Base-by-base conservation (phyloP, 208 protist genomes). In the Porcisia hertigi region DNA sequence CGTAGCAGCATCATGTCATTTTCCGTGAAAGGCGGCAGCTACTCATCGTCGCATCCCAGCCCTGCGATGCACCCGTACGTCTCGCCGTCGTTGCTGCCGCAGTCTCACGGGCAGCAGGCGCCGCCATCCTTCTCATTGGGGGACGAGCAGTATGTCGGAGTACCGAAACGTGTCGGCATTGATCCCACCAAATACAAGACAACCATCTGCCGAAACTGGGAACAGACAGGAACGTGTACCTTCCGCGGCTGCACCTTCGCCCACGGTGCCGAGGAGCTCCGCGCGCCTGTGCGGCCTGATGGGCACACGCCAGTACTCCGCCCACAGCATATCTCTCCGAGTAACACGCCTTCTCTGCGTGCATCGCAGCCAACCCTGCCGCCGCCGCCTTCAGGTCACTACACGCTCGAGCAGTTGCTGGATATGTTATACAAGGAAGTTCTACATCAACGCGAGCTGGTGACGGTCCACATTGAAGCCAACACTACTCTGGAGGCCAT, bases 151-250 rank as follows among this genome's bases (percentile, higher is more conserved):
- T 82, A 76, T 57, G 77, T 83, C 23, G 77, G 63, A 0, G 65
- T 71, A 12, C 71, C 77, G n/a, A 90, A 92, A 72, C 86, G 86
- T 47, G 66, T 84, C 4, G 88, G 90, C n/a, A 89, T 88, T 1
- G 87, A 93, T 69, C 90, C 88, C 0, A 89, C 86, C 66, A 92
- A 92, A 75, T 97, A 95, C 84, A 94, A 97, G 74, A 97, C 90
- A 16, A 92, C 84, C 23, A 95, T 97, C 63, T 96, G 91, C 75
- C 86, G 91, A 36, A 96, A 96, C 80, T 96, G 88, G 90, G 85
- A 89, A 73, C 78, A 90, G 70, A 86, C 79, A 12, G 90, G 90
- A 3, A 83, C 75, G 16, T 94, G 90, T 77, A 81, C 82, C 49
- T 96, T 93, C 73, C 82, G 83, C 49, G 88, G 90, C 36, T 97